Base-by-base conservation (phyloP, 139 green algal species). In the Nannochloris sp. region DNA sequence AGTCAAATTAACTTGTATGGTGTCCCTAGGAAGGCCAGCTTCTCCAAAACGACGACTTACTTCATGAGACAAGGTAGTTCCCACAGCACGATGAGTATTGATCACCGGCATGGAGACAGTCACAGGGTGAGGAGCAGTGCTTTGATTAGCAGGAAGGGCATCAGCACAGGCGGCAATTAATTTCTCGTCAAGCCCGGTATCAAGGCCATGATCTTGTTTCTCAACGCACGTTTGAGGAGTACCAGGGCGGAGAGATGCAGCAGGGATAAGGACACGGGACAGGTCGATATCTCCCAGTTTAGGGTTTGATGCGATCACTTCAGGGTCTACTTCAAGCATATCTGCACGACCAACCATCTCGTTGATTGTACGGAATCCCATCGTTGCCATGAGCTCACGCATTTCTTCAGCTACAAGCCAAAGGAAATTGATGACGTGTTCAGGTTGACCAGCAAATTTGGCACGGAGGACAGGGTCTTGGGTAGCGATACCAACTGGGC, bases 401-500 rank as follows among this genome's bases (percentile, higher is more conserved):
- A 91, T 74, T 75, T 97, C 89, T 78, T 97, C 91, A 6, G 91
- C 91, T 48, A 97, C 80, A 85, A 97, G 91, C 81, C 96, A 97
- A 42, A 97, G 19, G 80, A 81, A 97, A 78, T 97, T 97, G 74
- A 97, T 90, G 31, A 97, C 92, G 62, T 94, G 71, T 78, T 97
- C 91, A 2, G 90, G 86, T 81, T 96, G 58, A 5, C 90, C 90
- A 7, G 71, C 76, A 73, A 97, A 97, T 88, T 97, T 97, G 70
- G 87, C 90, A 23, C 91, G 81, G 53, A 97, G 86, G 72, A 89
- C 85, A n/a, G 92, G 92, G 81, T 97, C 91, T 84, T 89, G 88
- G 1, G 89, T 96, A 53, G 89, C 89, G 31, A 96, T 86, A 64
- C 91, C 91, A n/a, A 97, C 90, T 25, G 90, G 92, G 81, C 92